phyloP scores from a whole-genome alignment of 495 filamentous ascomycete species.

The Podospora pseudoanserina region DNA sequence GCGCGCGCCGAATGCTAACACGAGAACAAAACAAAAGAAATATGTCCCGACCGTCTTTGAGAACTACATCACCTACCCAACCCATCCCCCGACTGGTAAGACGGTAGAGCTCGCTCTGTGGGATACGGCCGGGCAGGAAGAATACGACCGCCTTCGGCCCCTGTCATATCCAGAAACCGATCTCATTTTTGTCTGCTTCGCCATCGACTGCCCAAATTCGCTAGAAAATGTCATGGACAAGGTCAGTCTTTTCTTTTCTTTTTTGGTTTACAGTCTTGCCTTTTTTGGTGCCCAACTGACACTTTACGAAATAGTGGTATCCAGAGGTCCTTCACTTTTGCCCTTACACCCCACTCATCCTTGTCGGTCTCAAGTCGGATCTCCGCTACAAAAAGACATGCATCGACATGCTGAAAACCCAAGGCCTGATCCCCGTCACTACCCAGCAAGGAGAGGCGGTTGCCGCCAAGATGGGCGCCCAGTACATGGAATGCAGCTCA shows the following conservation, averaged over 20 bases:
- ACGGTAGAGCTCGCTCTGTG: constrained; percentile 93
- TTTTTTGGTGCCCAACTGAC: constrained; percentile 4
- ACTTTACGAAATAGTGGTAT: constrained; percentile 69
- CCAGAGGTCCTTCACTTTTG: constrained; percentile 99
- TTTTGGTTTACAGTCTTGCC: neutral
- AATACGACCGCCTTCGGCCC: constrained; percentile 93
- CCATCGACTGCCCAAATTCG: constrained; percentile 97
- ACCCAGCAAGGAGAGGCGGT: constrained; percentile 83
- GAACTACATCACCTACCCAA: constrained; percentile 97
- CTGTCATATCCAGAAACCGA: constrained; percentile 98
- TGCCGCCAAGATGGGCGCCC: constrained; percentile 85
- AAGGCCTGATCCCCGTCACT: constrained; percentile 92
- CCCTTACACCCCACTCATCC: constrained; percentile 90
- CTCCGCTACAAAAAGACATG: constrained; percentile 89
- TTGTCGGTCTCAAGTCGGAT: constrained; percentile 94
- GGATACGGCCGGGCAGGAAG: constrained; percentile 98
- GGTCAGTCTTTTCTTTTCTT: constrained; percentile 48
- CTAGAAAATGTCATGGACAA: constrained; percentile 98
- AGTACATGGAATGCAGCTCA: constrained; percentile 95
- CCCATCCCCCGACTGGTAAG: constrained; percentile 81
- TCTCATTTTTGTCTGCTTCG: constrained; percentile 97
- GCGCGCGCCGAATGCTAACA: neutral
- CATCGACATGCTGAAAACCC: constrained; percentile 96
- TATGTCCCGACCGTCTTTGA: constrained; percentile 99
- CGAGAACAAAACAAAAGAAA: constrained; percentile 60